A percentile compares a stretch with the other conserved stretches of the same genome.
Conservation (phyloP, 345 rosid genomes). For the Alliaria petiolata region DNA sequence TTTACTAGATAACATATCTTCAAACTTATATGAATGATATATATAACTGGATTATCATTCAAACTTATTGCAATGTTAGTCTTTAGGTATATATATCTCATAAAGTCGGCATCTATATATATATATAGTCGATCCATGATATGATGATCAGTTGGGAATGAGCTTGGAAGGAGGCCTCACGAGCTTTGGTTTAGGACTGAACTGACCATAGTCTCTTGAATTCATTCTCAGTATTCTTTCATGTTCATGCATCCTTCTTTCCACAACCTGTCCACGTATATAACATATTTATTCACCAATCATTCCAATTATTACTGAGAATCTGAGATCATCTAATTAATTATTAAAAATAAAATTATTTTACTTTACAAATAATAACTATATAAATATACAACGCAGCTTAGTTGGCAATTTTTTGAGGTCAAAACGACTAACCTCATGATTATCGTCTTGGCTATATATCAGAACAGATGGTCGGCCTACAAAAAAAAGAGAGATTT, state of each 20-base stretch:
- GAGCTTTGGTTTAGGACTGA: constrained; percentile 64
- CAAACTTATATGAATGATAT: constrained; percentile 16
- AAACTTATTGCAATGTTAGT: constrained; percentile 21
- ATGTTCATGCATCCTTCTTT: constrained; percentile 44
- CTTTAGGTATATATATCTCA: constrained; percentile 22
- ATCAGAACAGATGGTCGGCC: constrained; percentile 42
- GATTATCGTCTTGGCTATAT: constrained; percentile 25
- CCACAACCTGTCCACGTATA: constrained; percentile 20
- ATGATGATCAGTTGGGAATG: constrained; percentile 74
- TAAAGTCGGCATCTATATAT: constrained; percentile 6
- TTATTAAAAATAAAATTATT: neutral
- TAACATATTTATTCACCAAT: neutral
- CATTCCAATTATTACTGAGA: neutral
- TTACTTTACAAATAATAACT: neutral
- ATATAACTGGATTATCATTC: constrained; percentile 4
- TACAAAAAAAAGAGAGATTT: constrained; percentile 22
- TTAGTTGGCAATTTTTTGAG: neutral
- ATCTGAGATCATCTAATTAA: neutral
- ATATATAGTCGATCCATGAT: neutral
- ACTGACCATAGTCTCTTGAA: constrained; percentile 72
- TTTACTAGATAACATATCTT: constrained; percentile 1
- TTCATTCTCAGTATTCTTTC: constrained; percentile 64
- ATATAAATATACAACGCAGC: neutral
- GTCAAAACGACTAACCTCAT: constrained; percentile 35
- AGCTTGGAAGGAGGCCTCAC: constrained; percentile 91